Evolutionary conservation across 176 grass and related monocot genomes (phyloP), one percentile per base, ranked within the genome.

Genomic region (Panicum miliaceum): DNA sequence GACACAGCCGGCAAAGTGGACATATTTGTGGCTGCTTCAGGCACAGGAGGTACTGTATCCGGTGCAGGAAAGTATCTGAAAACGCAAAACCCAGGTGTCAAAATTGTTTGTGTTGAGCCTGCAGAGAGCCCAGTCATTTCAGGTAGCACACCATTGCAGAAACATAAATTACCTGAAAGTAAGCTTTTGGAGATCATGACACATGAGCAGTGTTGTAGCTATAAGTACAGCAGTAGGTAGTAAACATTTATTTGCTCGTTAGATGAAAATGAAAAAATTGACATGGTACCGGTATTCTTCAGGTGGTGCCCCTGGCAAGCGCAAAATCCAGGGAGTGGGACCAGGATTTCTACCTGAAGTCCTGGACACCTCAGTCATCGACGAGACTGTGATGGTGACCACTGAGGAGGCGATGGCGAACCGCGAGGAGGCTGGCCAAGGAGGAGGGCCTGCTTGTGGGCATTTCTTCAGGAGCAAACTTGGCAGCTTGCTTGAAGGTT

Each of bases 391-490:
- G 64, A 88, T 85, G 0, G 91, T 98, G 41, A 81, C 82, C 41
- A 86, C 89, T 0, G 80, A 91, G 42, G 96, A 95, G 27, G 82
- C 96, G 2, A 98, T 92, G 89, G 57, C 0, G 26, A 88, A 84
- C 27, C 27, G 90, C 96, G 15, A 98, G 84, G 81, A 98, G 92
- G 86, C 59, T 98, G 68, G 92, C 92, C 27, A 78, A 20, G 61
- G 92, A 98, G 90, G 95, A 98, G 87, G 92, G 92, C 19, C 66
- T 95, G 35, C 96, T 95, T 68, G 87, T 89, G 63, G 96, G 92
- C 27, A 98, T 98, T 73, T 98, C 96, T 79, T 98, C 96, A 57
- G 96, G 96, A 73, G 92, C 92, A 46, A 92, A 92, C 74, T 18
- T 98, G 77, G 90, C 95, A 40, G 95, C 92, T 82, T 95, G 92